phyloP scores from a whole-genome alignment of 306 rosid genomes.

The Sicyos baderoa region DNA sequence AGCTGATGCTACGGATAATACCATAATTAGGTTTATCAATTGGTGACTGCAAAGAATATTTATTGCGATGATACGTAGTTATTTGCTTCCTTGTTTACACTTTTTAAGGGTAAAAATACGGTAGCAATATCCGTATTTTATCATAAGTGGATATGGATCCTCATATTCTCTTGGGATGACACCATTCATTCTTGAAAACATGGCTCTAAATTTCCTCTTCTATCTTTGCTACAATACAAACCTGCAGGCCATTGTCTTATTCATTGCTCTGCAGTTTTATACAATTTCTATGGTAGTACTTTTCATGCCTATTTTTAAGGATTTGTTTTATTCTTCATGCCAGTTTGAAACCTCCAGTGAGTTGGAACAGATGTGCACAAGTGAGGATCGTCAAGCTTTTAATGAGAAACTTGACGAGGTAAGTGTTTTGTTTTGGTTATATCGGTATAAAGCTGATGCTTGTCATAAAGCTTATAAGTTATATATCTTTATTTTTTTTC shows the following conservation, averaged over 20 bases:
- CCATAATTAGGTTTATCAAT: too few relatives aligned
- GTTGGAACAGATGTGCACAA: constrained; percentile 55
- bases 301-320: not conserved
- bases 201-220: constrained; percentile 7
- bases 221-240: not conserved
- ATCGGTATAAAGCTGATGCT: not conserved
- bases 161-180: not conserved
- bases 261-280: not conserved
- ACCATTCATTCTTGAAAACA: not conserved
- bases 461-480: constrained; percentile 5
- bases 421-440: constrained; percentile 20
- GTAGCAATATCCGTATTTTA: not conserved
- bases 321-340: constrained; percentile 9
- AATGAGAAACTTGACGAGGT: constrained; percentile 91
- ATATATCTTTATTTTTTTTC: constrained; percentile 18
- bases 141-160: not conserved
- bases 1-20: not conserved
- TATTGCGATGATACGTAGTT: too few relatives aligned
- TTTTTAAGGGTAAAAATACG: not conserved
- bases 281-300: constrained; percentile 6
- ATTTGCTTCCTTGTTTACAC: not conserved
- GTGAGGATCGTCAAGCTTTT: constrained; percentile 64
- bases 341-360: constrained; percentile 83
- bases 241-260: not conserved
- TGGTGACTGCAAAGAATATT: too few relatives aligned